Base-by-base conservation (phyloP, 371 early-diverging fungal species). In the Circinella umbellata region DNA sequence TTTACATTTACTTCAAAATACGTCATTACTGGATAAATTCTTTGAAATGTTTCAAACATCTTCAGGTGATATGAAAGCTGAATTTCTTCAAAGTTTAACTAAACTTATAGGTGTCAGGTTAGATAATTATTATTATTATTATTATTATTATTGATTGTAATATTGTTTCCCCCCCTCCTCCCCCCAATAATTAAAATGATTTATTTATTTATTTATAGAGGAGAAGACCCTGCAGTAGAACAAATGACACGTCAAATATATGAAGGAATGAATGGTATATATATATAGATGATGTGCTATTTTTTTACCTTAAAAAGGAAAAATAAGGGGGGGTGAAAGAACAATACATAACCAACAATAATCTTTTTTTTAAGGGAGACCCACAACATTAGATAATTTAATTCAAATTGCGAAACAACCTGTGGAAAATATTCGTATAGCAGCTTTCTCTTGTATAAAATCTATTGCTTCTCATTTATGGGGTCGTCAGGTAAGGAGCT, bases 41-140 rank as follows among this genome's bases (percentile, higher is more conserved):
- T 55, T 76, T 38, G 70, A 69, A 9, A 47, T 61, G 6, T 79
- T 71, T 17, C 67, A 66, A 27, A 48, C 72, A 20, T 66, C 85
- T 10, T 57, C 74, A 4, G 80, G 86, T 5, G 72, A 76, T 59
- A 63, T 76, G 0, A 86, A 83, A 59, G 67, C 72, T 3, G 78
- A 71, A 13, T 75, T 67, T 53, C 66, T 86, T 35, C 80, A 78
- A 69, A 78, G 74, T 36, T 60, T 86, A 20, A 81, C 86, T 15
- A 80, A 82, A 61, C 55, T 82, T 54, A 42, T 86, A 18, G 73
- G 73, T 49, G 79, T 78, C n/a, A 78, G 72, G 85, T 85, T 78
- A 67, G 63, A 18, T 34, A 62, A 14, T 8, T 51, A 51, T 13
- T 10, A 39, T 39, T 39, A 10, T 39, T 39, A 39, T 39, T 39